Percentiles rank a stretch among this genome's conserved stretches.
These are phyloP conservation scores for Trapa incisa DNA, from an alignment of 345 rosid species.

Conservation along the genomic window DNA sequence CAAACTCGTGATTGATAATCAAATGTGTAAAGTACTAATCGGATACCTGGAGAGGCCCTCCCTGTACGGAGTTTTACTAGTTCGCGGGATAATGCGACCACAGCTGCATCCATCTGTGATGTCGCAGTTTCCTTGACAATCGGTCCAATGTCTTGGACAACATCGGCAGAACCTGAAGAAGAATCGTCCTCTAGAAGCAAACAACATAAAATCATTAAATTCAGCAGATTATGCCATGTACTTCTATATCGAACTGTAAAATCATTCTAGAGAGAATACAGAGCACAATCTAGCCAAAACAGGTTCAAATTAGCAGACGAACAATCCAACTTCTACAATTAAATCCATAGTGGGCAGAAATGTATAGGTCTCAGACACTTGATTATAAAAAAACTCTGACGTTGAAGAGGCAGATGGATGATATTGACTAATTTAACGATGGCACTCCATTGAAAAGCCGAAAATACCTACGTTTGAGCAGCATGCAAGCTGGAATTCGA, in stretches of 20 bases:
- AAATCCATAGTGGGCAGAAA: neutral
- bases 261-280: neutral
- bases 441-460: neutral
- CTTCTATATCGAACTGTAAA: neutral
- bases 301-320: neutral
- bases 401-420: neutral
- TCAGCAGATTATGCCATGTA: neutral
- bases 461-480: neutral
- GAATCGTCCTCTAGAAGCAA: slow-evolving; percentile 51
- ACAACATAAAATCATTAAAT: neutral
- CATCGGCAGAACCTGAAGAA: slow-evolving; percentile 36
- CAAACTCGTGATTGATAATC: neutral
- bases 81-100: slow-evolving; percentile 64
- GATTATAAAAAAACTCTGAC: neutral
- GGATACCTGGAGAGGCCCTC: slow-evolving; percentile 69
- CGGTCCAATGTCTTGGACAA: slow-evolving; percentile 52
- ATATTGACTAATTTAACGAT: neutral
- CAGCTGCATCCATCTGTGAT: slow-evolving; percentile 87
- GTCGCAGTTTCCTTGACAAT: slow-evolving; percentile 44
- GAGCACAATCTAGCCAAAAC: neutral
- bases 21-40: neutral
- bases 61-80: slow-evolving; percentile 74
- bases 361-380: neutral
- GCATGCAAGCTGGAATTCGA: neutral
- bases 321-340: neutral